Conservation (phyloP, 1,139 yeast genomes). For the Suhomyces bribrorum region DNA sequence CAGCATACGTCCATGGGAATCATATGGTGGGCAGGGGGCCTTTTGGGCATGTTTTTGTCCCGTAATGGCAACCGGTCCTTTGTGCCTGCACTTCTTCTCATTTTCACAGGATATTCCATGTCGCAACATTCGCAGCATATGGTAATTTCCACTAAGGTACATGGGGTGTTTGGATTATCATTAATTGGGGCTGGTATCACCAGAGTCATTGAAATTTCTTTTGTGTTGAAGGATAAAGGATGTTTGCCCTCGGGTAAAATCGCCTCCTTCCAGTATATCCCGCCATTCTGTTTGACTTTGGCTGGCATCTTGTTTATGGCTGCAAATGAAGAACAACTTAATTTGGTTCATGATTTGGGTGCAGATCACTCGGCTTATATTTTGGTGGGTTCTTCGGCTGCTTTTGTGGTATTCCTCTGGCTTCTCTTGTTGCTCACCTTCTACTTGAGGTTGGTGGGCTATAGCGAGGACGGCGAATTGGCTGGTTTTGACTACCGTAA, state of each 20-base stretch:
- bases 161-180: slow-evolving; percentile 78
- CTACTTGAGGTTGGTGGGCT: slow-evolving; percentile 56
- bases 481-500: slow-evolving; percentile 5
- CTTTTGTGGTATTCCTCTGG: slow-evolving; percentile 72
- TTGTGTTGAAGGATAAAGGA: slow-evolving; percentile 61
- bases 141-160: slow-evolving; percentile 79
- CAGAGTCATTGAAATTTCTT: slow-evolving; percentile 75
- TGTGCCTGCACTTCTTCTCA: slow-evolving; percentile 76
- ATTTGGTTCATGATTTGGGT: slow-evolving; percentile 67
- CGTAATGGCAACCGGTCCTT: slow-evolving; percentile 67
- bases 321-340: slow-evolving; percentile 87
- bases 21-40: slow-evolving; percentile 94
- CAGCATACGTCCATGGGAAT: slow-evolving; percentile 97
- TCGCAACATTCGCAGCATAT: slow-evolving; percentile 79
- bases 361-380: slow-evolving; percentile 86
- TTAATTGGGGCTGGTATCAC: slow-evolving; percentile 76
- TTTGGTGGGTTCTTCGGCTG: slow-evolving; percentile 70
- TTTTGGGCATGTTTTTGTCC: slow-evolving; percentile 76
- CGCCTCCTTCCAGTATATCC: slow-evolving; percentile 74
- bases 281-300: slow-evolving; percentile 76
- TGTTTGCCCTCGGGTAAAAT: slow-evolving; percentile 49
- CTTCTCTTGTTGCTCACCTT: slow-evolving; percentile 55
- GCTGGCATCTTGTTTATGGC: slow-evolving; percentile 86
- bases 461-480: slow-evolving; percentile 40
- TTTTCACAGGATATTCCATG: slow-evolving; percentile 94